Conservation (phyloP, 2,329 filamentous ascomycete species). For the Bimuria novae-zelandiae region DNA sequence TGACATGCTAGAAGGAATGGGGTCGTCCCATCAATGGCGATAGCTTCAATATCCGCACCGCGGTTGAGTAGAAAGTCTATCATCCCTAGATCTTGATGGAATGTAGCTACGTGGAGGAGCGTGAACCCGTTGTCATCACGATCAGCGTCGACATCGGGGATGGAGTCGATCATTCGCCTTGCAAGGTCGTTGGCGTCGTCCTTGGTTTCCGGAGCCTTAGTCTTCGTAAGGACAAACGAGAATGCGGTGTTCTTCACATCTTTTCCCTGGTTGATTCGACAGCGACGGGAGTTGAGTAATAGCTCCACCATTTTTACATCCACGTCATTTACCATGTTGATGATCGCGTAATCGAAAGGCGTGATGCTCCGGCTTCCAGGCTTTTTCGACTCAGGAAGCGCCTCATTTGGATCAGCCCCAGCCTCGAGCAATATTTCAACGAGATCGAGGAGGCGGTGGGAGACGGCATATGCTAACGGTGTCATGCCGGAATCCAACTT, state of each 20-base stretch:
- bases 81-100: conserved; percentile 60
- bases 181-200: conserved; percentile 15
- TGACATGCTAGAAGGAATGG: conserved; percentile 23
- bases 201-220: conserved; percentile 4
- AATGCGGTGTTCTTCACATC: conserved; percentile 17
- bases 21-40: conserved; percentile 14
- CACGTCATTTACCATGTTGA: conserved; percentile 8
- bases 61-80: conserved; percentile 78
- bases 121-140: conserved; percentile 20
- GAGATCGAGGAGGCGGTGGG: conserved; percentile 14
- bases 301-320: conserved; percentile 21
- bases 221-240: conserved; percentile 15
- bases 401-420: conserved; percentile 21
- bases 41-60: conserved; percentile 36
- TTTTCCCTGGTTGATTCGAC: conserved; percentile 25
- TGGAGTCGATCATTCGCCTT: conserved; percentile 24
- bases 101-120: conserved; percentile 23
- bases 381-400: background rate
- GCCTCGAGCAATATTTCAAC: conserved; percentile 19
- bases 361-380: conserved; percentile 2
- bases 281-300: conserved; percentile 18
- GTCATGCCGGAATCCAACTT: conserved; percentile 16
- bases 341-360: conserved; percentile 20
- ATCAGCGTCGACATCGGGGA: conserved; percentile 18
- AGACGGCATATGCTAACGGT: conserved; percentile 20